These are phyloP conservation scores for Pleurotus giganteus DNA, from an alignment of 768 basidiomycete species.

Conservation along the genomic window DNA sequence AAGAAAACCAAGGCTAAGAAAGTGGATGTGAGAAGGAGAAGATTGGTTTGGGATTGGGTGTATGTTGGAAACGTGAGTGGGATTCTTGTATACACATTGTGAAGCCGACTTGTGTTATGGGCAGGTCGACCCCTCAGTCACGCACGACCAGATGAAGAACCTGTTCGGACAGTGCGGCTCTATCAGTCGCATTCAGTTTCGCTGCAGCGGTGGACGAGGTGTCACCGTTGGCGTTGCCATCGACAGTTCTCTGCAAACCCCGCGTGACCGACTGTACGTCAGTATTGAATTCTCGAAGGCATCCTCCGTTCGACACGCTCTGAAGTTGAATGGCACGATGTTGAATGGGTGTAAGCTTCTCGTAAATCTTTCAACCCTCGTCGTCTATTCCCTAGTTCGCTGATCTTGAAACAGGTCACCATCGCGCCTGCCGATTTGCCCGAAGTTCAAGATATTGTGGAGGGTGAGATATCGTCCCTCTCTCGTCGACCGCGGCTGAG, in stretches of 20 bases:
- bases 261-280: slow-evolving; percentile 48
- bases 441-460: slow-evolving; percentile 32
- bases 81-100: slow-evolving; percentile 7
- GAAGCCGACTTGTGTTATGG: too few relatives aligned
- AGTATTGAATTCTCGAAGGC: slow-evolving; percentile 42
- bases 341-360: slow-evolving; percentile 38
- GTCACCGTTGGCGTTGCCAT: slow-evolving; percentile 24
- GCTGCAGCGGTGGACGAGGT: slow-evolving; percentile 40
- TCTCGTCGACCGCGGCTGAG: too few relatives aligned
- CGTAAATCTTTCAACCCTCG: slow-evolving; percentile 28
- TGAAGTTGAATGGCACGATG: slow-evolving; percentile 32
- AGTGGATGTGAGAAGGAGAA: slow-evolving; percentile 8
- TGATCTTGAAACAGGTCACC: slow-evolving; percentile 28
- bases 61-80: slow-evolving; percentile 64
- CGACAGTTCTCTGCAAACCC: slow-evolving; percentile 17
- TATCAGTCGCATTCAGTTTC: slow-evolving; percentile 32
- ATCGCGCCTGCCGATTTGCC: slow-evolving; percentile 36
- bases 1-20: too few relatives aligned
- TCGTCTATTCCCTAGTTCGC: neutral
- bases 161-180: slow-evolving; percentile 37
- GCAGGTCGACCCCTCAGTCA: slow-evolving; percentile 36
- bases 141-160: slow-evolving; percentile 26
- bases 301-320: slow-evolving; percentile 37
- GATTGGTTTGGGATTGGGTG: slow-evolving; percentile 29
- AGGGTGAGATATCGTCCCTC: neutral